Conservation (phyloP, 768 basidiomycete genomes). For the Russula dissimulans region DNA sequence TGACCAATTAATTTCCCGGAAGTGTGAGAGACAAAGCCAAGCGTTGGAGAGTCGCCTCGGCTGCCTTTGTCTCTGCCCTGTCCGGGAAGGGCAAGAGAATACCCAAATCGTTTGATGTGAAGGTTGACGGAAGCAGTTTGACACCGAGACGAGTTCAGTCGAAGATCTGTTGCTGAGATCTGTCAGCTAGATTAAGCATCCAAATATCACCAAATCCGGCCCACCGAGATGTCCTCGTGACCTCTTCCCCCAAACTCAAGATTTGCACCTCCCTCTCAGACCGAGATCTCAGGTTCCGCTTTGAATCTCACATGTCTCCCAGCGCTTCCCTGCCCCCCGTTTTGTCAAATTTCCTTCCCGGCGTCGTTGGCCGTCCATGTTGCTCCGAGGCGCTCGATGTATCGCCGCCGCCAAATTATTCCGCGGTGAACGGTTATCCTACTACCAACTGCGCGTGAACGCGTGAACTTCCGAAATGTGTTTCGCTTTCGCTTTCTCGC, state of each 20-base stretch:
- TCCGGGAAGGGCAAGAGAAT: not conserved
- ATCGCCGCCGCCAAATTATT: not conserved
- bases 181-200: conserved; percentile 2
- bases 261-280: too few species aligned
- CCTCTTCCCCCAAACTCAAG: too few species aligned
- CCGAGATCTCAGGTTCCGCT: too few species aligned
- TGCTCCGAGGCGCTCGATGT: conserved; percentile 3
- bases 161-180: conserved; percentile 8
- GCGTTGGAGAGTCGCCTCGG: not conserved
- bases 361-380: not conserved
- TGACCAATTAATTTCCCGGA: not conserved
- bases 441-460: not conserved
- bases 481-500: not conserved
- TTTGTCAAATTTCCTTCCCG: not conserved
- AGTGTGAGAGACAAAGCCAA: not conserved
- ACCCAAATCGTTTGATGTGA: not conserved
- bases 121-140: not conserved
- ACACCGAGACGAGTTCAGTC: conserved; percentile 12
- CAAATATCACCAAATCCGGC: conserved; percentile 10
- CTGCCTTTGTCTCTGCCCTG: not conserved
- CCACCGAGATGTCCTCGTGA: not conserved
- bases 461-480: not conserved
- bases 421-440: conserved; percentile 8
- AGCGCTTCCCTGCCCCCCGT: too few species aligned
- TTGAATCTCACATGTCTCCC: too few species aligned